Evolutionary conservation across 768 basidiomycete genomes (phyloP), one percentile per base, ranked within the genome.

Genomic region (Lentinus tigrinus): DNA sequence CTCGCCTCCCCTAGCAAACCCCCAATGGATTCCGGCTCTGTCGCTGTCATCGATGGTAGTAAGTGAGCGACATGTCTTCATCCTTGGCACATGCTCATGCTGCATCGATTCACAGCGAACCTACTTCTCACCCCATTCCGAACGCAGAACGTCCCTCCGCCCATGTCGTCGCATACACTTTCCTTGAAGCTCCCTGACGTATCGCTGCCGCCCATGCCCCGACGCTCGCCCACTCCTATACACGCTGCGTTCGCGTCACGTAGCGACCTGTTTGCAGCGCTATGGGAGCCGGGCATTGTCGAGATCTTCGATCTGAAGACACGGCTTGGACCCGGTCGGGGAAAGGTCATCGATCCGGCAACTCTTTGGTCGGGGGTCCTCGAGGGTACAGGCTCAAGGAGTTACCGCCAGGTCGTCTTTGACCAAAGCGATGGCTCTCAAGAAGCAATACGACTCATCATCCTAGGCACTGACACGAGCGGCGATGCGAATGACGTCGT

Each of bases 81-180:
- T 21, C 3, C 3, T 8, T 14, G 36, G 42, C 21, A 1, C 26
- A 24, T 4, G 23, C 43, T 38, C 3, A 39, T 47, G 17, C 55
- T 17, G 1, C 27, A 1, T 34, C n/a, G n/a, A 17, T n/a, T 19
- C 8, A 43, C 70, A 96, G 95, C 84, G 2, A 77, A 76, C 21
- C 74, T 93, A 55, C 82, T 95, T 3, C 76, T 99, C 39, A 99
- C 96, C 2, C 91, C 97, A 16, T 98, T 98, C 80, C 83, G 95
- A 39, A 82, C 85, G 0, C 92, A 96, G 74, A 98, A 97, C 68
- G 82, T 96, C 4, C 97, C 96, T n/a, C 97, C 97, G n/a, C 97
- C 97, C 0, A 95, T 97, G 93, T 91, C 87, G 1, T 88, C 93
- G 1, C 78, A 80, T 63, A 72, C 73, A 39, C 73, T 84, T 50